Evolutionary conservation across 2,329 filamentous ascomycete species (phyloP), one percentile per base, ranked within the genome.

Genomic region (Claviceps pazoutovae): DNA sequence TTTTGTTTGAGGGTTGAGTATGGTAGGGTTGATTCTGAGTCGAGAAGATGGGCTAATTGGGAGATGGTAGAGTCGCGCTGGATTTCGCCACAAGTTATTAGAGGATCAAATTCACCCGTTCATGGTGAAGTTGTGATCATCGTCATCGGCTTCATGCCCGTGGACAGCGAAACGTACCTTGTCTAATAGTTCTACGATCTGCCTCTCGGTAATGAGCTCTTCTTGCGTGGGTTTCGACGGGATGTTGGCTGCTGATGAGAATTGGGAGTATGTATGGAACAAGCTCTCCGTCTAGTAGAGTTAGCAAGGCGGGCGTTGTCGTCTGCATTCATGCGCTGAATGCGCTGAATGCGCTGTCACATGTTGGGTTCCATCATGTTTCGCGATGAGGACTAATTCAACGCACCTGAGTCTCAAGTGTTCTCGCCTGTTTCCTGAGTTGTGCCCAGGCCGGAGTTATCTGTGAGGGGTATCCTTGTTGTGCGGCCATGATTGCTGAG

Each of bases 1-100:
- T 91, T 95, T 63, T 95, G 90, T 71, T 97, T 97, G n/a, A 95
- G 79, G 52, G 90, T 89, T 39, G 91, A 97, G 45, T 89, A 84
- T 49, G 86, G 88, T 54, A 94, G 80, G 52, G 83, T 77, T 21
- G 89, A 82, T 75, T 97, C 91, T 52, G 90, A 95, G 72, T 97
- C 91, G 59, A 97, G 86, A 51, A 96, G 83, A 53, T 91, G 87
- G 58, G 83, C 74, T 52, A 98, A 84, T 68, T 96, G 88, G 54
- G 76, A 71, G 64, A 97, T 83, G 50, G 93, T 79, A 45, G 76
- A 73, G 64, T 95, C 88, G 64, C 93, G 84, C 88, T 95, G 19
- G 8, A 36, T 17, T 11, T 17, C 17, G 19, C n/a, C 23, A 23
- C 17, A 5, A 8, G n/a, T 49, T 13, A 43, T 49, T 13, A 43